Conservation (phyloP, 2,329 filamentous ascomycete species). For the Colletotrichum euphorbiae region DNA sequence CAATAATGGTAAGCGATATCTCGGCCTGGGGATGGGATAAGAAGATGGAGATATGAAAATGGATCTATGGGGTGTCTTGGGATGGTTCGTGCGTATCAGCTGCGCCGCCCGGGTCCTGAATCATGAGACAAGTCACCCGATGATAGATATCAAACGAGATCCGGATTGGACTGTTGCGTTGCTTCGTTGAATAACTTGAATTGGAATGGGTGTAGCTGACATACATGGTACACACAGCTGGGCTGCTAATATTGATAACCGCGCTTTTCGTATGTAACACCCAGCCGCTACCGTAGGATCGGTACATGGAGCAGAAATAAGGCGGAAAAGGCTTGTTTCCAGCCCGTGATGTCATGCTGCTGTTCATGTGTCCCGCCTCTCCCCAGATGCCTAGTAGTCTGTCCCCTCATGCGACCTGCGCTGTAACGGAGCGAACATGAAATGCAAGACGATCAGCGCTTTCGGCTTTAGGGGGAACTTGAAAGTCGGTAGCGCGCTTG, state of each 20-base stretch:
- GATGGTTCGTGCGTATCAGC: constrained; percentile 34
- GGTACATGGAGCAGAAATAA: background rate
- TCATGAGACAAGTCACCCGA: constrained; percentile 19
- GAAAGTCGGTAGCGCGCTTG: background rate
- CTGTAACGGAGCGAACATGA: background rate
- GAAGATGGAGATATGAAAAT: background rate
- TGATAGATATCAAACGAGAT: constrained; percentile 12
- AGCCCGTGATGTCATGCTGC: constrained; percentile 26
- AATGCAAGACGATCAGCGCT: constrained; percentile 7
- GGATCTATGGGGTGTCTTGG: constrained; percentile 3
- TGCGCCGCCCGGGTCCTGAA: constrained; percentile 19
- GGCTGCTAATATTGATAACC: too few relatives aligned
- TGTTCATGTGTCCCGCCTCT: too few relatives aligned
- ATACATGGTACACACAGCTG: background rate
- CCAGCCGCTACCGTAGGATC: constrained; percentile 5
- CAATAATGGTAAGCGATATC: constrained; percentile 9
- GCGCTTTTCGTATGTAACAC: background rate
- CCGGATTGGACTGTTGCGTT: constrained; percentile 3
- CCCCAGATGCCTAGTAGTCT: too few relatives aligned
- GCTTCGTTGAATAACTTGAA: too few relatives aligned
- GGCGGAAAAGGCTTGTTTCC: constrained; percentile 31
- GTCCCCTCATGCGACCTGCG: background rate
- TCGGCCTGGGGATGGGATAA: background rate
- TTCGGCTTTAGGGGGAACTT: background rate
- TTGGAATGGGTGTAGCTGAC: background rate